Conservation (phyloP, 305 asterid genomes). For the Withania somnifera region DNA sequence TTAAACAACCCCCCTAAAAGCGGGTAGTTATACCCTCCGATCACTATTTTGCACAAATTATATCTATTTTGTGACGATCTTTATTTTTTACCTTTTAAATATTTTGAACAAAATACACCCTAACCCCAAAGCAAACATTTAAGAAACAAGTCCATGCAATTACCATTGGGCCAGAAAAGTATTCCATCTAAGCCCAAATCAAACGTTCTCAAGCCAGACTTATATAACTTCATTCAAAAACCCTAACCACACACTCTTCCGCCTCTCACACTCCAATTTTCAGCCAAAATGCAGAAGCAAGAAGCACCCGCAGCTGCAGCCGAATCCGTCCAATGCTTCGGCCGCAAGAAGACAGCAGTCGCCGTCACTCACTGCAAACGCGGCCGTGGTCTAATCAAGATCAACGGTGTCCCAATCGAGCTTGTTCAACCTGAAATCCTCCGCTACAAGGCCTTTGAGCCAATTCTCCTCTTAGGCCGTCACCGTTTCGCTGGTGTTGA, state of each 20-base stretch:
- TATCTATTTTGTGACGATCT: no score
- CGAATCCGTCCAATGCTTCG: slow-evolving; percentile 8
- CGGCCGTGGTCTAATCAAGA: slow-evolving; percentile 10
- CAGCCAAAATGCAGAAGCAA: neutral
- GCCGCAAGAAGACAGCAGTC: slow-evolving; percentile 7
- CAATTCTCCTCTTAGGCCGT: slow-evolving; percentile 7
- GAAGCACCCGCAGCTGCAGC: neutral
- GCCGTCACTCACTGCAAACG: slow-evolving; percentile 11
- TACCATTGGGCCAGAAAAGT: neutral
- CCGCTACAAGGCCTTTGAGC: slow-evolving; percentile 8
- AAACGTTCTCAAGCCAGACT: neutral
- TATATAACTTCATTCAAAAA: neutral
- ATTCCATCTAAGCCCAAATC: neutral
- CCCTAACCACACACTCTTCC: neutral
- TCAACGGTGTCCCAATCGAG: slow-evolving; percentile 10
- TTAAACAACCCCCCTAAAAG: no score
- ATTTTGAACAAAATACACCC: no score
- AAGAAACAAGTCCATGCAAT: no score
- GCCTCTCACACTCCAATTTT: no score
- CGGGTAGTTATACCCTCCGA: no score
- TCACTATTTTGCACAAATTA: no score
- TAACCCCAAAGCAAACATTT: no score
- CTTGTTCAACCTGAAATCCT: slow-evolving; percentile 10
- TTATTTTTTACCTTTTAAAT: no score
- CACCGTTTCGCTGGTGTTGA: slow-evolving; percentile 7